These are phyloP conservation scores for Simmondsia chinensis DNA, from an alignment of 148 eudicot genomes.

Conservation along the genomic window DNA sequence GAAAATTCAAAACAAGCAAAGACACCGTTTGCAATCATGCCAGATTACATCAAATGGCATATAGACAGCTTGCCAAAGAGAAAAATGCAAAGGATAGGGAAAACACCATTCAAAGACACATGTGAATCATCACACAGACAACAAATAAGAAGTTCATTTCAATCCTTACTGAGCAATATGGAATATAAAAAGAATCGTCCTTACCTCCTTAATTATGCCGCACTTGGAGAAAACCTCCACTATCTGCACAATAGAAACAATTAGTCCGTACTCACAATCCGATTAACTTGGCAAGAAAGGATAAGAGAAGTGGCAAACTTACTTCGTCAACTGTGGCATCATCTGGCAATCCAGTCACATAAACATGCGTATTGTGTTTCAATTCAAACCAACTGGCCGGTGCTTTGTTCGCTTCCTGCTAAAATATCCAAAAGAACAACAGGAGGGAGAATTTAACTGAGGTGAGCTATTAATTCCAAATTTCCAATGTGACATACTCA, in stretches of 20 bases:
- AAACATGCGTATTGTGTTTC: conserved; percentile 85
- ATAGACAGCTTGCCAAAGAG: too few species aligned
- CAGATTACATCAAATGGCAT: too few species aligned
- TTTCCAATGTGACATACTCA: too few species aligned
- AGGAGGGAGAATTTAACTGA: too few species aligned
- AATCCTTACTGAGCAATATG: neutral
- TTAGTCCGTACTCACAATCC: conserved; percentile 4
- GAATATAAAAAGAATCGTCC: conserved; percentile 2
- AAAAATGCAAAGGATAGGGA: too few species aligned
- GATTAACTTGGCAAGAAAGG: neutral
- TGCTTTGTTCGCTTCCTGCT: conserved; percentile 87
- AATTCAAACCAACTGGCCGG: conserved; percentile 97
- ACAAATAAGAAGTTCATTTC: neutral
- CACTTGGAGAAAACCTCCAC: conserved; percentile 95
- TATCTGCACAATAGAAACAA: conserved; percentile 35
- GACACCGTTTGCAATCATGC: too few species aligned
- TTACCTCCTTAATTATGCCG: conserved; percentile 91
- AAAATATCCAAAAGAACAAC: conserved; percentile 5
- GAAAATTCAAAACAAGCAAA: too few species aligned
- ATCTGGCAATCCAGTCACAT: conserved; percentile 88
- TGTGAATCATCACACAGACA: too few species aligned
- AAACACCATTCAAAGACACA: too few species aligned
- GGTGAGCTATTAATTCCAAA: too few species aligned
- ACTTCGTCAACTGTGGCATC: conserved; percentile 95
- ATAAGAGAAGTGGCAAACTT: conserved; percentile 9